Base-by-base conservation (phyloP, 306 rosid genomes). In the Sophora flavescens region DNA sequence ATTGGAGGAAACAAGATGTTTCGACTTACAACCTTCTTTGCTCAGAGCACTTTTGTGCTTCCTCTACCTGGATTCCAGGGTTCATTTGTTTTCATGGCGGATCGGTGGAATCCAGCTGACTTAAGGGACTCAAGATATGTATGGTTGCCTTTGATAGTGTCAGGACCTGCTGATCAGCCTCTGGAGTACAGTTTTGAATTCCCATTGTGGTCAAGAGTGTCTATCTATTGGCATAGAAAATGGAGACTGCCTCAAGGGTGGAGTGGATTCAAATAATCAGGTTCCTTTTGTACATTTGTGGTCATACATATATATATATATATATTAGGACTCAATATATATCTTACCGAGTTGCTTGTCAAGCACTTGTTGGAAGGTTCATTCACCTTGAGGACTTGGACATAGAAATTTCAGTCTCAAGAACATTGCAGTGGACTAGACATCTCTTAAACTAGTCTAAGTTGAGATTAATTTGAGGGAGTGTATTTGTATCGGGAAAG, bases 161-260 rank as follows among this genome's bases (percentile, higher is more conserved):
- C 97, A 53, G 99, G 99, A 65, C 78, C 86, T 8, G 96, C 77
- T 45, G 99, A 96, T 86, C 86, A 83, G 82, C 99, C 99, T 1
- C 72, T 92, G 2, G 97, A 96, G 73, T 87, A 86, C 86, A 93
- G 77, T 73, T 96, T 96, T 78, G 93, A 92, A 63, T 96, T 96
- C 75, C 98, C 99, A 11, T 67, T 90, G 75, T 96, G 99, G 99
- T 89, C 97, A n/a, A 84, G 99, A 80, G 93, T 92, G 59, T 96
- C 99, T 0, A 89, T 96, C 75, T 96, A 88, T 84, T 96, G 99
- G 99, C 99, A 96, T 75, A 86, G 93, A 77, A 92, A 88, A 77
- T 96, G 99, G 99, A 87, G 75, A 83, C 86, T 96, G 72, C 97
- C 99, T 79, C 83, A 75, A 78, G 42, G 93, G 5, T 89, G 88